Evolutionary conservation across 805 yeast genomes (phyloP), one percentile per base, ranked within the genome.

Genomic region (Starmerella bombi): DNA sequence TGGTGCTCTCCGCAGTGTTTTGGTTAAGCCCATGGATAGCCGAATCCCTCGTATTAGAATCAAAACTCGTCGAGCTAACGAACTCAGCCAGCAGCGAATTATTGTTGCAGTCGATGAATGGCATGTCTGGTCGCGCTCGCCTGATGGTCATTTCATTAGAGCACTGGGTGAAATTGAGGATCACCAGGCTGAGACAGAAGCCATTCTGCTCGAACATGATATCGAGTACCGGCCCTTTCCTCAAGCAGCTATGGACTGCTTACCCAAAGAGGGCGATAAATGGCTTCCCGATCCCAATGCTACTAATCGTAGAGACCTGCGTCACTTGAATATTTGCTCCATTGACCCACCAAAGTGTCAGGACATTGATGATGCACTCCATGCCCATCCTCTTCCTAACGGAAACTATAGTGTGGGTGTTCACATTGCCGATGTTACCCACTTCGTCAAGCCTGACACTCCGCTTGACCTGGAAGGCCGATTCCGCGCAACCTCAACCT

Each of bases 301-400:
- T 27, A 55, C 59, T 29, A 75, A 77, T 51, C 74, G 99, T 61
- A 71, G 66, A 38, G 99, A 91, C 59, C 69, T 86, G 44, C 74
- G 98, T 53, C 93, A 88, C 53, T 76, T 83, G 55, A 66, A 84
- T 36, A 82, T 91, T 31, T 91, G 99, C 59, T 80, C 94, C 19
- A 91, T 91, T 52, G 99, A 91, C 67, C 99, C 99, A 8, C 96
- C 96, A 2, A 79, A 80, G 23, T 88, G 97, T 75, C 96, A 86
- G 50, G 99, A 91, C 73, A 91, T 91, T 54, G 99, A 91, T 65
- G 95, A 91, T 65, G 98, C 99, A 1, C 66, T 91, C 36, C 99
- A 91, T 57, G 97, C 97, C 0, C 65, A 71, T 48, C 58, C 59
- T 40, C 68, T 91, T 37, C 85, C 94, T 1, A 91, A 91, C 59